Base-by-base conservation (phyloP, 1,139 yeast genomes). In the Scheffersomyces insectosa region DNA sequence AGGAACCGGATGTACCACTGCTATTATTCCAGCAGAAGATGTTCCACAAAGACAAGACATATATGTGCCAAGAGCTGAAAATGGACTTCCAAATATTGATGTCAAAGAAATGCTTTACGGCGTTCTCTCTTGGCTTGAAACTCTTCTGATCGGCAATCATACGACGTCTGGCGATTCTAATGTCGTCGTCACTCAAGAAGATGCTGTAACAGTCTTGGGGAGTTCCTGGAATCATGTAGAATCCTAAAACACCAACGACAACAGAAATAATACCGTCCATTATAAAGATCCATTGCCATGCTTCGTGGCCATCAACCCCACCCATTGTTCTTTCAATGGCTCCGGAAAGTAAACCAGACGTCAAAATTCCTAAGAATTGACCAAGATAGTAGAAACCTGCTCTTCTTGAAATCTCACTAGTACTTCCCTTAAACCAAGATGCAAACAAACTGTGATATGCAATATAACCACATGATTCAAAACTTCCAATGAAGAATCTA, bases 261-360 rank as follows among this genome's bases (percentile, higher is more conserved):
- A 83, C 57, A 2, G 88, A 79, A 32, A 83, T 68, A 36, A 80
- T 59, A 3, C 84, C 85, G 59, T 84, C 89, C 43, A 85, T 72
- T 44, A 85, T 75, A 55, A 81, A 85, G 63, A 82, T 79, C 88
- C 89, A 84, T 63, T 83, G 73, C 89, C 89, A 85, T 11, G 87
- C 82, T 29, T 66, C 73, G 27, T 79, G 62, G 1, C 86, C 84
- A 44, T 63, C 60, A 11, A 59, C 60, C 28, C 79, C 79, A 41
- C 73, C 64, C 51, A 85, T 60, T 27, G 62, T 51, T 35, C 74
- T 61, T 52, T 67, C 77, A 40, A 82, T 76, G 4, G 82, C 78
- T 9, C 84, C 78, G 42, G 84, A 84, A 28, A 85, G 62, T 40
- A 82, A 72, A 36, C 88, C 88, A 10, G 86, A 74, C 5, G 87